These are phyloP conservation scores for Colletotrichum nymphaeae DNA, from an alignment of 2,329 filamentous ascomycete species.

Conservation along the genomic window DNA sequence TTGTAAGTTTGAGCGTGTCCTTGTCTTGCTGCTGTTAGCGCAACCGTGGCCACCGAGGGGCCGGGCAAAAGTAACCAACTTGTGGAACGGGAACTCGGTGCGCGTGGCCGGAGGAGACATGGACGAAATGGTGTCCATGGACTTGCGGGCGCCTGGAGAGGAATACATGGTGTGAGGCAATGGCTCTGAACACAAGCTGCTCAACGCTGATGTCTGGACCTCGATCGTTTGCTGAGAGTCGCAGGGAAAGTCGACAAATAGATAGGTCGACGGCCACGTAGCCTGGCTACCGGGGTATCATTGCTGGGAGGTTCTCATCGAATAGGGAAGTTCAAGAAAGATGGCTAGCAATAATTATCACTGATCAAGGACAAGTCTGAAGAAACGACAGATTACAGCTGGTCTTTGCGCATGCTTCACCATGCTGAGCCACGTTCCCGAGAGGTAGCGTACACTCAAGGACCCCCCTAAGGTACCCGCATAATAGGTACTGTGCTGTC, in stretches of 20 bases:
- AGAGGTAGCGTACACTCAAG: background rate
- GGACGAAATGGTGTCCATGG: constrained; percentile 72
- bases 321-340: constrained; percentile 4
- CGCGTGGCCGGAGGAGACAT: constrained; percentile 62
- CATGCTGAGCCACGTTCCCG: constrained; percentile 29
- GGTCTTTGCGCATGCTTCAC: constrained; percentile 21
- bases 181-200: constrained; percentile 11
- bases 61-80: constrained; percentile 51
- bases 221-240: constrained; percentile 27
- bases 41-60: constrained; percentile 7
- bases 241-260: constrained; percentile 46
- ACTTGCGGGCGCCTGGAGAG: constrained; percentile 69
- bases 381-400: constrained; percentile 19
- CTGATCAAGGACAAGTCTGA: background rate
- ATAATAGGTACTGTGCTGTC: background rate
- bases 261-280: constrained; percentile 50
- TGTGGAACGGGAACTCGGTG: constrained; percentile 70
- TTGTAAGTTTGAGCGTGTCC: constrained; percentile 59
- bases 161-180: constrained; percentile 65
- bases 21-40: constrained; percentile 47
- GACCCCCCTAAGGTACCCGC: constrained; percentile 6
- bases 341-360: constrained; percentile 10
- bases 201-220: constrained; percentile 10
- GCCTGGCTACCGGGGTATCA: constrained; percentile 61
- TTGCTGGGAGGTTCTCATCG: constrained; percentile 47